Percentiles rank a stretch among this genome's conserved stretches.
These are phyloP conservation scores for Sinapis alba DNA, from an alignment of 441 rosid genomes.

Conservation along the genomic window DNA sequence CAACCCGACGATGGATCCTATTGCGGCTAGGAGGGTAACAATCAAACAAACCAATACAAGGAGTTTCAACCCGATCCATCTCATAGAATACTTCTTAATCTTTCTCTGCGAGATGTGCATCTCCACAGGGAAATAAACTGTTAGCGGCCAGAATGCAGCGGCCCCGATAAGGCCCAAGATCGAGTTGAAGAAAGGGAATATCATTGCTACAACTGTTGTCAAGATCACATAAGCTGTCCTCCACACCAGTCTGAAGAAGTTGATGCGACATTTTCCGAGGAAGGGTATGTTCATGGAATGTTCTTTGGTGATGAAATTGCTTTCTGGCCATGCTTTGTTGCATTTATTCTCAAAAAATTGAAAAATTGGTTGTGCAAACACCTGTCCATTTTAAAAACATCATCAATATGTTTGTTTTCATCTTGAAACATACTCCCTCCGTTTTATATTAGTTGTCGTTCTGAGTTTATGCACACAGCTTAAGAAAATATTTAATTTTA, in stretches of 20 bases:
- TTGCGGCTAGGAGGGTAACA: slow-evolving; percentile 43
- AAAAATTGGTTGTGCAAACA: slow-evolving; percentile 58
- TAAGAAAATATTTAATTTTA: no score
- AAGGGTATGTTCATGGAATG: slow-evolving; percentile 38
- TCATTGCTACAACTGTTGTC: slow-evolving; percentile 54
- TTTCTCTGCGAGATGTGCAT: slow-evolving; percentile 51
- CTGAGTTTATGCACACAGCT: no score
- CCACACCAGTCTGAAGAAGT: slow-evolving; percentile 60
- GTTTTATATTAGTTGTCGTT: no score
- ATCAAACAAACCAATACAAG: slow-evolving; percentile 47
- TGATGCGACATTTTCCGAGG: slow-evolving; percentile 45
- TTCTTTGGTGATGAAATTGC: slow-evolving; percentile 48
- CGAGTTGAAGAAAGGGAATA: slow-evolving; percentile 68
- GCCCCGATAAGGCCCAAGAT: slow-evolving; percentile 65
- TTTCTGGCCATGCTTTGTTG: slow-evolving; percentile 48
- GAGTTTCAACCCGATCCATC: slow-evolving; percentile 50
- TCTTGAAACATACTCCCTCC: no score
- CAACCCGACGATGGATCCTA: slow-evolving; percentile 54
- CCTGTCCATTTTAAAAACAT: slow-evolving; percentile 35
- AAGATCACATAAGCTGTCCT: slow-evolving; percentile 54
- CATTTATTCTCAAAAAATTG: slow-evolving; percentile 51
- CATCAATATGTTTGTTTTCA: background rate
- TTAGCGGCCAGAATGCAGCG: slow-evolving; percentile 58
- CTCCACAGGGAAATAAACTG: slow-evolving; percentile 58
- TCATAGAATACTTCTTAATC: slow-evolving; percentile 37